Percentiles rank a stretch among this genome's conserved stretches.
These are phyloP conservation scores for Xylaria palmicola DNA, from an alignment of 495 filamentous ascomycete genomes.

Conservation along the genomic window DNA sequence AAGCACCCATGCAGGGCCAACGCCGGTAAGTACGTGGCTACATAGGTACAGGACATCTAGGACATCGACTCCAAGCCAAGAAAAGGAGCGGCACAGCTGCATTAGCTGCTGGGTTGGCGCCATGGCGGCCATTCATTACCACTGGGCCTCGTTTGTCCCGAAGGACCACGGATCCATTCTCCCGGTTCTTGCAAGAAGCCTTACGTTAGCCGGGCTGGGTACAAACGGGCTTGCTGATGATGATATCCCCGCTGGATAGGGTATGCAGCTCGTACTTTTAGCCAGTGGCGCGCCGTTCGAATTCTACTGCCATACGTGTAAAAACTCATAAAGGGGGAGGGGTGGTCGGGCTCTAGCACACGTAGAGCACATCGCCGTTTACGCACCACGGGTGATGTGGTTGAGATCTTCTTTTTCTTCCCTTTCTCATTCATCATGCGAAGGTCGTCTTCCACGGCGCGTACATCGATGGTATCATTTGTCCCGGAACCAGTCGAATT, in stretches of 20 bases:
- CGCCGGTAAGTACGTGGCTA: too few species aligned
- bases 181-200: background rate
- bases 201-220: background rate
- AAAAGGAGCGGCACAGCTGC: constrained; percentile 3
- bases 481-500: background rate
- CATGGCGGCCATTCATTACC: background rate
- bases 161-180: constrained; percentile 10
- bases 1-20: too few species aligned
- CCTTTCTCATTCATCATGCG: background rate
- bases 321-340: too few species aligned
- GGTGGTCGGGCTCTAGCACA: too few species aligned
- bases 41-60: too few species aligned
- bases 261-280: too few species aligned
- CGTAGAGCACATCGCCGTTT: background rate
- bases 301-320: too few species aligned
- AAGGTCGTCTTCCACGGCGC: background rate
- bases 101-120: constrained; percentile 1
- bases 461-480: background rate
- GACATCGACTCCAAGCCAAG: background rate
- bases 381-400: background rate
- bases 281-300: too few species aligned
- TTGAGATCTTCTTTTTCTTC: background rate
- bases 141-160: background rate
- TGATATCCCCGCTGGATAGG: too few species aligned
- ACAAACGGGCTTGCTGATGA: too few species aligned